phyloP scores from a whole-genome alignment of 805 yeast genomes.

The Zygoascus bituminiphila region DNA sequence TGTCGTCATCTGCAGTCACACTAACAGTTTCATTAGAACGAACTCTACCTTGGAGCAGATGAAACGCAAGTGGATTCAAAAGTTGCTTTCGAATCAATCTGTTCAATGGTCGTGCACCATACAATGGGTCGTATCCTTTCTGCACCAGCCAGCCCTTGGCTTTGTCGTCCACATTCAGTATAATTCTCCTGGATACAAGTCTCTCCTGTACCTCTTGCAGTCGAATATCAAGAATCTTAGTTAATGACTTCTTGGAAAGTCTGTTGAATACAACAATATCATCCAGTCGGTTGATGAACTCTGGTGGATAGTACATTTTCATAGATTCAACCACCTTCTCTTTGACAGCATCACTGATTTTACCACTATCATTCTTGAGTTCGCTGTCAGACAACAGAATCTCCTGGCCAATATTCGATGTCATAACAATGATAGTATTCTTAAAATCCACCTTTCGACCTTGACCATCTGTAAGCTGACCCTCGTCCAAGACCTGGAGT shows the following conservation, averaged over 20 bases:
- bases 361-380: conserved; percentile 42
- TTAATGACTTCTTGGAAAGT: conserved; percentile 64
- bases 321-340: conserved; percentile 56
- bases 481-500: conserved; percentile 91
- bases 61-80: conserved; percentile 82
- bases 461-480: conserved; percentile 87
- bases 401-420: conserved; percentile 94
- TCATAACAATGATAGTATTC: conserved; percentile 92
- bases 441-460: conserved; percentile 92
- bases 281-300: conserved; percentile 88
- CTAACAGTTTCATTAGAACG: conserved; percentile 47
- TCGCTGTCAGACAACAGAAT: conserved; percentile 58
- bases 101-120: conserved; percentile 96
- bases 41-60: conserved; percentile 72
- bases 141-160: conserved; percentile 76
- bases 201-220: conserved; percentile 74
- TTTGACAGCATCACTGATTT: conserved; percentile 47
- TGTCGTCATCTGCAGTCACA: conserved; percentile 40
- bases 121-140: conserved; percentile 81
- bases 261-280: conserved; percentile 92
- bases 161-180: conserved; percentile 42
- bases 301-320: conserved; percentile 79
- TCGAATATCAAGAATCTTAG: conserved; percentile 78
- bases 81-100: conserved; percentile 75
- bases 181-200: conserved; percentile 68